Conservation (phyloP, 1,284 basidiomycete genomes). For the Lignosus rhinocerotis region DNA sequence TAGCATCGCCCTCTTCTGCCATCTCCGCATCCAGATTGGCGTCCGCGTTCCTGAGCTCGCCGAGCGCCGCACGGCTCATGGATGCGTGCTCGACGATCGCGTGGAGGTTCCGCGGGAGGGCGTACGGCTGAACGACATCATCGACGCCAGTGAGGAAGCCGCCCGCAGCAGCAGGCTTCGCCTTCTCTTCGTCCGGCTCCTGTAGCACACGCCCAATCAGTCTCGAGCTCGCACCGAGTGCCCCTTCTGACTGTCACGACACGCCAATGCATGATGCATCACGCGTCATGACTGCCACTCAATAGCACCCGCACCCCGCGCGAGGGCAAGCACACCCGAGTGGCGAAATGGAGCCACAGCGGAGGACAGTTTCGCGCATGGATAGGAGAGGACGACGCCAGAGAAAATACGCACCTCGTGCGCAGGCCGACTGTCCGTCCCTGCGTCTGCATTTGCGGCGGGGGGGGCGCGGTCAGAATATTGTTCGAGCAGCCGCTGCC, state of each 20-base stretch:
- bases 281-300: too few relatives aligned
- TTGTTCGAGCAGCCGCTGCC: constrained; percentile 79
- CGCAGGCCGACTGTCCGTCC: not conserved
- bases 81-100: constrained; percentile 30
- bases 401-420: constrained; percentile 12
- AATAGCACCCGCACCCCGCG: too few relatives aligned
- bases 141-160: constrained; percentile 73
- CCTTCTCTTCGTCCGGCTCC: constrained; percentile 32
- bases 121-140: constrained; percentile 69
- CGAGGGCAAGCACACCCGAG: too few relatives aligned
- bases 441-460: not conserved
- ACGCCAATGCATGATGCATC: too few relatives aligned
- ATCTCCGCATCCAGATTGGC: not conserved
- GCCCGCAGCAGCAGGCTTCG: constrained; percentile 35
- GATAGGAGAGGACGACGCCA: not conserved
- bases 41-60: constrained; percentile 8
- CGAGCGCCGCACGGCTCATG: constrained; percentile 15
- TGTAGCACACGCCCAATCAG: constrained; percentile 1
- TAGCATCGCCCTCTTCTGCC: constrained; percentile 3
- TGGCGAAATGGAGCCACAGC: not conserved
- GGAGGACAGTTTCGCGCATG: not conserved
- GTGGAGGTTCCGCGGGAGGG: constrained; percentile 61
- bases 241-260: not conserved
- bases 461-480: constrained; percentile 53
- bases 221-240: not conserved